Evolutionary conservation across 306 rosid species (phyloP), one percentile per base, ranked within the genome.

Genomic region (Vigna angularis): DNA sequence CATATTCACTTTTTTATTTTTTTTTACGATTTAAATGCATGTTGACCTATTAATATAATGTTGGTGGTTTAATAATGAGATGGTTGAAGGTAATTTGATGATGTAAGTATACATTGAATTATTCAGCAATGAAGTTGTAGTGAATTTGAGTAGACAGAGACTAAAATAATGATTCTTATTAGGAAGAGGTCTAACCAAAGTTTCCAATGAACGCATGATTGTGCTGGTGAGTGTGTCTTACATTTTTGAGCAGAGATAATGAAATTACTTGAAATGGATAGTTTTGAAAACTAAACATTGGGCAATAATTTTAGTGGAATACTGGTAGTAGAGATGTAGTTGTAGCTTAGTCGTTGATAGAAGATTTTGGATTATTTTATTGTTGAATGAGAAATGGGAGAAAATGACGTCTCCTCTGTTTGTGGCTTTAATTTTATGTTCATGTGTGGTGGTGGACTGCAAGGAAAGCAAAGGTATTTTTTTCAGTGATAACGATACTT

Each of bases 401-500:
- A 85, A 82, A 85, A 79, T 2, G 89, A 85, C 84, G 53, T 71
- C 77, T 72, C 78, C 78, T 79, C 82, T 82, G 71, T 75, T 74
- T 67, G 14, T 17, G 58, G 40, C 52, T 32, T 42, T 52, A 45
- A 45, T 45, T 68, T 83, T 42, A 17, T 58, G 16, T 51, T 40
- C 42, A 38, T 74, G 64, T 74, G 64, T 57, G 76, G 70, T 66
- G 84, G 86, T 85, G 79, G 44, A 74, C 79, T 79, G 66, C 88
- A 79, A 82, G 74, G 48, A 63, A 78, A 85, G 88, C 88, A 85
- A 85, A 34, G 70, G 18, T 22, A 16, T 16, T 40, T 55, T 34
- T 1, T 20, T 1, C 22, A 20, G 1, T 20, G 22, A 20, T 20
- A 20, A 20, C 22, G 22, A 20, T 20, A 20, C 22, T 20, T 20